Conservation (phyloP, 768 basidiomycete species). For the Tricholoma furcatifolium region DNA sequence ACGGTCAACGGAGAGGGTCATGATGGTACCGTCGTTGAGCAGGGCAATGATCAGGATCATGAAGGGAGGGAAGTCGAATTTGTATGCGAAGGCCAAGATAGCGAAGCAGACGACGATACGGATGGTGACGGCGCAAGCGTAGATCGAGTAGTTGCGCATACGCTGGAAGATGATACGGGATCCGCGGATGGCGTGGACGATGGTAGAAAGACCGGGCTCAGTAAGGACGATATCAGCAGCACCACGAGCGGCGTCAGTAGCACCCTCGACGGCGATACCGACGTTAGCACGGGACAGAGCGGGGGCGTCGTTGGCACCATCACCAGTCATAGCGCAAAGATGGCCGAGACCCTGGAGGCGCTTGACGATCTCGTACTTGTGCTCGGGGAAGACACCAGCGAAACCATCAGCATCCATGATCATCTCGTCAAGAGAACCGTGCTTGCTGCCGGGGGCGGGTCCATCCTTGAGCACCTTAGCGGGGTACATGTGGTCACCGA, state of each 20-base stretch:
- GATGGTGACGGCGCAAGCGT: constrained; percentile 93
- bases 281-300: constrained; percentile 98
- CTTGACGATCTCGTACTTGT: constrained; percentile 99
- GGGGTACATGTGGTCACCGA: constrained; percentile 99
- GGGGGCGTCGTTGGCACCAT: constrained; percentile 98
- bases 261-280: constrained; percentile 99
- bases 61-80: constrained; percentile 99
- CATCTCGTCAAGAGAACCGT: constrained; percentile 90
- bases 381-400: constrained; percentile 98
- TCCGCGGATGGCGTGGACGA: constrained; percentile 97
- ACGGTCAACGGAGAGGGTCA: constrained; percentile 96
- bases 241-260: constrained; percentile 97
- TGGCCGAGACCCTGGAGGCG: constrained; percentile 95
- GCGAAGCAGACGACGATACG: constrained; percentile 99
- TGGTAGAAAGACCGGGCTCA: constrained; percentile 98
- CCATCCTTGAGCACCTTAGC: constrained; percentile 99
- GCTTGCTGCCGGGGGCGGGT: constrained; percentile 82
- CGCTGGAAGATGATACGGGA: constrained; percentile 99
- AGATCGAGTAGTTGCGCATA: constrained; percentile 99
- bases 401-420: constrained; percentile 99
- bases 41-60: constrained; percentile 99
- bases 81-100: constrained; percentile 92
- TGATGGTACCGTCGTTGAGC: constrained; percentile 98
- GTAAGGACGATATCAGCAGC: constrained; percentile 98
- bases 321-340: constrained; percentile 98